A percentile compares a stretch with the other conserved stretches of the same genome.
Conservation (phyloP, 2,329 filamentous ascomycete genomes). For the Fusarium heterosporum region DNA sequence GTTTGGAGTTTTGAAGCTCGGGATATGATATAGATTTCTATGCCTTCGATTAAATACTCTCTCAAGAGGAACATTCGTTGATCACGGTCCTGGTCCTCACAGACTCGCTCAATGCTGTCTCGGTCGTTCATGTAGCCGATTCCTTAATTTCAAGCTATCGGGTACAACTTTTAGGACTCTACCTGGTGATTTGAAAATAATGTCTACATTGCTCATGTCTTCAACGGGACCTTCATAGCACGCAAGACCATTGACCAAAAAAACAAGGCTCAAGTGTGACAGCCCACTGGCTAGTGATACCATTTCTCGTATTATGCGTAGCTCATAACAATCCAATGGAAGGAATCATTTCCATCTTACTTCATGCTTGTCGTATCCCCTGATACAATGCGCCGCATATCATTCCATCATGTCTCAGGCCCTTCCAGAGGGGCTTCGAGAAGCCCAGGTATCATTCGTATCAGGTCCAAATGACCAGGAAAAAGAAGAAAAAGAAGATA, state of each 20-base stretch:
- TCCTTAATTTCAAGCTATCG: background rate
- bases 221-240: background rate
- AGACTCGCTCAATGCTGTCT: background rate
- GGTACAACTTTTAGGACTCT: background rate
- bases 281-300: conserved; percentile 34
- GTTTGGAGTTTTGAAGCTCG: background rate
- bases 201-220: background rate
- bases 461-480: conserved; percentile 36
- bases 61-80: too few species aligned
- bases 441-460: conserved; percentile 44
- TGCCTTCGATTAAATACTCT: too few species aligned
- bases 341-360: conserved; percentile 34
- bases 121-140: background rate
- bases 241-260: background rate
- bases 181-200: background rate
- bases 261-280: background rate
- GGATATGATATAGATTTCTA: background rate
- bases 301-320: conserved; percentile 37
- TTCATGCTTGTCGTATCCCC: conserved; percentile 14
- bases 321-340: conserved; percentile 48
- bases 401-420: conserved; percentile 39
- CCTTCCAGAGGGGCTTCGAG: conserved; percentile 43
- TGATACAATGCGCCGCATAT: conserved; percentile 29
- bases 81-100: background rate
- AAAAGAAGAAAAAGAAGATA: conserved; percentile 21